Evolutionary conservation across 768 basidiomycete species (phyloP).

Genomic region (Leucocoprinus birnbaumii): DNA sequence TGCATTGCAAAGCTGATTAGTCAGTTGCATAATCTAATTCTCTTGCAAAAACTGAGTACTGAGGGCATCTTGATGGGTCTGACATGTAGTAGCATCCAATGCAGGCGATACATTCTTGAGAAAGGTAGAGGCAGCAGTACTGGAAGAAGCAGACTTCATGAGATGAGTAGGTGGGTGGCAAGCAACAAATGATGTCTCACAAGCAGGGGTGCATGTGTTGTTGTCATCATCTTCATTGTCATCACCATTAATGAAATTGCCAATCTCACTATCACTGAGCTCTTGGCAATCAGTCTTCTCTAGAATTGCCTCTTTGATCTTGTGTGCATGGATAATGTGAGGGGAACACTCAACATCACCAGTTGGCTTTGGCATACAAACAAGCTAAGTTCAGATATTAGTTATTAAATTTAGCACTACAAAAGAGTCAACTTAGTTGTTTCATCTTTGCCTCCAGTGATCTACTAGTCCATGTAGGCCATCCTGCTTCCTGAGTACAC

Average conservation of each 20-base stretch:
- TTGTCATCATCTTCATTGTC: no score
- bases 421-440: not conserved
- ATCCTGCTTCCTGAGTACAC: no score
- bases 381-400: not conserved
- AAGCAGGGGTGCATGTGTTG: no score
- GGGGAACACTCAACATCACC: not conserved
- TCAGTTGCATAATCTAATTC: not conserved
- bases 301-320: not conserved
- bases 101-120: no score
- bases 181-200: no score
- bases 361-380: not conserved
- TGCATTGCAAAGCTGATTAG: not conserved
- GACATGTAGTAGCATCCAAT: not conserved
- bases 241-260: no score
- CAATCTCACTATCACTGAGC: no score
- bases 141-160: no score
- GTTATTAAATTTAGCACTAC: not conserved
- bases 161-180: no score
- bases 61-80: not conserved
- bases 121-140: no score
- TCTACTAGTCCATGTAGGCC: not conserved
- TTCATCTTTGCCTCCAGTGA: slow-evolving; percentile 2
- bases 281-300: no score
- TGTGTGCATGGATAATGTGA: not conserved
- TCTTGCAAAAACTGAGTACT: not conserved